Evolutionary conservation across 164 flowering plant genomes (phyloP), one percentile per base, ranked within the genome.

Genomic region (Annona cherimola): DNA sequence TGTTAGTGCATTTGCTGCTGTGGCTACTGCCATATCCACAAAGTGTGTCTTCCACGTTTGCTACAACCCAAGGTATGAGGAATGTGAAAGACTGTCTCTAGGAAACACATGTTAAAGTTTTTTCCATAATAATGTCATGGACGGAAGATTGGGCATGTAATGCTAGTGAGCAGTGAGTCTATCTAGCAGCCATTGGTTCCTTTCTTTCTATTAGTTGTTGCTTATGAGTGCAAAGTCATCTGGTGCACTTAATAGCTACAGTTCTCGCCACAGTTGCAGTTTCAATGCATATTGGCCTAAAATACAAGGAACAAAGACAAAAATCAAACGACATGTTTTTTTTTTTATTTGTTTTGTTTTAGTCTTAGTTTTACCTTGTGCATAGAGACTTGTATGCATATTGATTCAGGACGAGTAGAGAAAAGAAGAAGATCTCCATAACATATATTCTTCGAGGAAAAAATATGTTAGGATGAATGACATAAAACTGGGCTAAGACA

Each of bases 1-100:
- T 71, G 73, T 65, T 8, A 78, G 76, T 74, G 76, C 78, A 66
- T 65, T 88, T 63, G 73, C 78, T 11, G 82, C 86, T 72, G 86
- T 87, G 45, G 86, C 83, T 45, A 81, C 82, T 71, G 91, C 98
- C 35, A 76, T 96, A 67, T 80, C 95, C 44, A 74, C 64, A 9
- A 78, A 78, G 72, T 81, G 85, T 60, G 79, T 80, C 40, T 96
- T 96, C 79, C 80, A 80, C 66, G 80, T 93, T 67, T 82, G 66
- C 83, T 93, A 92, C 82, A 94, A 90, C 73, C 99, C 98, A 70
- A 93, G 98, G 99, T 96, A 84, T 46, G 61, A 45, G n/a, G 67
- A 63, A 66, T 45, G n/a, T 42, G 45, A 9, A 12, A 7, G 18
- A 66, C 18, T 42, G 14, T 0, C 57, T 5, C 14, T 50, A 50